Evolutionary conservation across 495 filamentous ascomycete species (phyloP).

Genomic region (Aeminium ludgeri): DNA sequence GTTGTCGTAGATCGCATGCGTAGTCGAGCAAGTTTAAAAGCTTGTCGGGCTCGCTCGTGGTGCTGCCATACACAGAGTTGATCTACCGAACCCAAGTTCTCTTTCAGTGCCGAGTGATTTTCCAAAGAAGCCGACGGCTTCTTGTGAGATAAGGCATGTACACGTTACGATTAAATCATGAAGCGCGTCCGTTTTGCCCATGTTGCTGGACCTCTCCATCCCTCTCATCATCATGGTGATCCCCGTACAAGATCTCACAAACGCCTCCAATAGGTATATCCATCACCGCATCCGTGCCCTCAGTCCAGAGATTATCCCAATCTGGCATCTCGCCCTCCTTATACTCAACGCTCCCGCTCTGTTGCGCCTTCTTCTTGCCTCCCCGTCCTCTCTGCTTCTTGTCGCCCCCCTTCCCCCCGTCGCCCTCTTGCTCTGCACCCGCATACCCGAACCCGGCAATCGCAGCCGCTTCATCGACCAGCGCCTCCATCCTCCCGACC

Average conservation of each 20-base stretch:
- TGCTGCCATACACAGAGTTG: too few species aligned
- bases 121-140: too few species aligned
- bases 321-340: slow-evolving; percentile 19
- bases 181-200: too few species aligned
- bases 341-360: neutral
- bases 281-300: slow-evolving; percentile 93
- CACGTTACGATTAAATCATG: too few species aligned
- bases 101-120: too few species aligned
- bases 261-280: slow-evolving; percentile 92
- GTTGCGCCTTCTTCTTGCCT: slow-evolving; percentile 15
- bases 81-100: too few species aligned
- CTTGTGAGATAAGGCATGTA: neutral
- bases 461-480: slow-evolving; percentile 71
- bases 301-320: slow-evolving; percentile 73
- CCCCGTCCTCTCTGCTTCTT: slow-evolving; percentile 9
- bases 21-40: too few species aligned
- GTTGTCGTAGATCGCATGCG: too few species aligned
- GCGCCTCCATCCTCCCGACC: slow-evolving; percentile 64
- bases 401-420: slow-evolving; percentile 35
- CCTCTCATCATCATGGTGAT: slow-evolving; percentile 2
- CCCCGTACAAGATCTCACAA: slow-evolving; percentile 77
- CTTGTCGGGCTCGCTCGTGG: too few species aligned
- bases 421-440: slow-evolving; percentile 21
- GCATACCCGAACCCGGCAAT: slow-evolving; percentile 59
- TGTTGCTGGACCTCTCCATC: neutral